Evolutionary conservation across 805 yeast genomes (phyloP).

Genomic region (Kuraishia floccosa): DNA sequence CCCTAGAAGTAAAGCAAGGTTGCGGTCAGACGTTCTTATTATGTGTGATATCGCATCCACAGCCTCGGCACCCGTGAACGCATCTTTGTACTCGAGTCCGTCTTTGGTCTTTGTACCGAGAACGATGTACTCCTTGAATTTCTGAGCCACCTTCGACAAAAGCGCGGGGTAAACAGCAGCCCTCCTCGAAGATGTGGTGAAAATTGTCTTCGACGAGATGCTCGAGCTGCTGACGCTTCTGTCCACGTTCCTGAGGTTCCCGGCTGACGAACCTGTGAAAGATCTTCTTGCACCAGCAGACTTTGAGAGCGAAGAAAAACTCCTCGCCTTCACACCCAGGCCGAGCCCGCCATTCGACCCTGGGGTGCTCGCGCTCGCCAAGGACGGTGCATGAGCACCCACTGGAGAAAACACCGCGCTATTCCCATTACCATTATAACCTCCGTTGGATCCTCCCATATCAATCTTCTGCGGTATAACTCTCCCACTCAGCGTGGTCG

Average conservation of each 20-base stretch:
- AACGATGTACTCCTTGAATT: slow-evolving; percentile 59
- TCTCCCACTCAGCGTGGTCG: slow-evolving; percentile 29
- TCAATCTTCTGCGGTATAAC: slow-evolving; percentile 35
- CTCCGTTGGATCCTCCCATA: slow-evolving; percentile 7
- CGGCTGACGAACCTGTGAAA: slow-evolving; percentile 15
- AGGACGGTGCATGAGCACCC: too few relatives aligned
- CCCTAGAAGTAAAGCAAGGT: slow-evolving; percentile 79
- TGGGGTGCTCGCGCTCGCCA: background rate
- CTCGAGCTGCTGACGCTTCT: slow-evolving; percentile 12
- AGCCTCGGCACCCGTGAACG: slow-evolving; percentile 90
- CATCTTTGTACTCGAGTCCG: slow-evolving; percentile 83
- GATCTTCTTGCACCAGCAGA: slow-evolving; percentile 24
- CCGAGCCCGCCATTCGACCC: slow-evolving; percentile 11
- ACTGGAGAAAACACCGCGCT: too few relatives aligned
- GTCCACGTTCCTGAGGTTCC: slow-evolving; percentile 17
- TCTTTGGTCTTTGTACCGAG: slow-evolving; percentile 77
- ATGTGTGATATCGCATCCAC: slow-evolving; percentile 83
- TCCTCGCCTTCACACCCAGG: slow-evolving; percentile 31
- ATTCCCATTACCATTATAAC: background rate
- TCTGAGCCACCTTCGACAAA: slow-evolving; percentile 72
- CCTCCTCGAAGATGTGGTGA: slow-evolving; percentile 33
- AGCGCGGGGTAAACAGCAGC: slow-evolving; percentile 87
- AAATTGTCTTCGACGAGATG: slow-evolving; percentile 30
- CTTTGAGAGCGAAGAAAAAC: slow-evolving; percentile 25
- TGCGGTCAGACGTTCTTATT: slow-evolving; percentile 83